Evolutionary conservation across 805 yeast species (phyloP).

Genomic region (Blastobotrys terrestris): DNA sequence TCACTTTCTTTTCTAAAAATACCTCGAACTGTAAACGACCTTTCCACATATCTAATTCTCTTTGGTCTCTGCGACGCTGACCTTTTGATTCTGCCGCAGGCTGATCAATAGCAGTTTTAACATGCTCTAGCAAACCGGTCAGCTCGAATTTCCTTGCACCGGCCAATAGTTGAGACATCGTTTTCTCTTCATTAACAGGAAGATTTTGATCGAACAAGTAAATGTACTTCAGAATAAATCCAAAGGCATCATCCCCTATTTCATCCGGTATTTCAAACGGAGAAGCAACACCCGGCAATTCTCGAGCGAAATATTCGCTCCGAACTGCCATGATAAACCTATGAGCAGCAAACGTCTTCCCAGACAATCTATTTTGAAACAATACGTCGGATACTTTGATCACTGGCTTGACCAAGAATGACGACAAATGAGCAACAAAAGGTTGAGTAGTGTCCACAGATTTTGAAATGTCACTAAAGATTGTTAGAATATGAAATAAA

Average conservation of each 20-base stretch:
- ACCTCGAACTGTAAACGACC: conserved; percentile 23
- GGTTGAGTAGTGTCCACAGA: conserved; percentile 64
- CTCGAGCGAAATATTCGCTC: conserved; percentile 28
- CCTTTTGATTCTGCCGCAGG: conserved; percentile 28
- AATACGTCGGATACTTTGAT: conserved; percentile 24
- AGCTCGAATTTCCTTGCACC: conserved; percentile 33
- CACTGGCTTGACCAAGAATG: conserved; percentile 31
- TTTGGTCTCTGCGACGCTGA: conserved; percentile 21
- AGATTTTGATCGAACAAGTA: conserved; percentile 34
- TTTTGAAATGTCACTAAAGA: conserved; percentile 49
- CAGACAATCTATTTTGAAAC: conserved; percentile 11
- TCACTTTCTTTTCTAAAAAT: conserved; percentile 29
- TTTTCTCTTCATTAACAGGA: conserved; percentile 28
- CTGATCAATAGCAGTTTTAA: conserved; percentile 26
- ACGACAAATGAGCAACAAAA: conserved; percentile 62
- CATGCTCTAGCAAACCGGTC: conserved; percentile 33
- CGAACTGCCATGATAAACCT: conserved; percentile 24
- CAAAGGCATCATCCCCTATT: conserved; percentile 23
- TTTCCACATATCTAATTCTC: conserved; percentile 30
- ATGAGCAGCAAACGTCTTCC: conserved; percentile 17
- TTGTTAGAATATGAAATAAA: too few relatives aligned
- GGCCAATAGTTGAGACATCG: conserved; percentile 25
- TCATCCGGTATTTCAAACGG: conserved; percentile 21
- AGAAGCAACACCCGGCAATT: conserved; percentile 26
- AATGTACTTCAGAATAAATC: conserved; percentile 29